These are phyloP conservation scores for Dryas integrifolia DNA, from an alignment of 331 rosid genomes.

Conservation along the genomic window DNA sequence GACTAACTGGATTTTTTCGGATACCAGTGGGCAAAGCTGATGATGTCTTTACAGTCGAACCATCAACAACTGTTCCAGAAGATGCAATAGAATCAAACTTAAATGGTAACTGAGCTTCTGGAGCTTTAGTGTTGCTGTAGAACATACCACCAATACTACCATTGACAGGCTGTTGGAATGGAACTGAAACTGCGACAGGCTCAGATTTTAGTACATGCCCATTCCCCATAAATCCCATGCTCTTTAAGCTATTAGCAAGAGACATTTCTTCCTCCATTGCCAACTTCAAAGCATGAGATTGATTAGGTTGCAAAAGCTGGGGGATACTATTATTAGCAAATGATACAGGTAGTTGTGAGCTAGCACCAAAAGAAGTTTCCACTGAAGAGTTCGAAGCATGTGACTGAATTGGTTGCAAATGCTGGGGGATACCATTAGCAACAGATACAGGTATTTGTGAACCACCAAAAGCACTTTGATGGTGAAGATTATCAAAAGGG, in stretches of 20 bases:
- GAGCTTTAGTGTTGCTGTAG: constrained; percentile 45
- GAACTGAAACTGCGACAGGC: constrained; percentile 36
- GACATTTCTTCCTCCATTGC: constrained; percentile 50
- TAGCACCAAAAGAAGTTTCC: constrained; percentile 28
- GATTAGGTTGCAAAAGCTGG: constrained; percentile 50
- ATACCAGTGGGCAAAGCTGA: constrained; percentile 42
- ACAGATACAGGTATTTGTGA: constrained; percentile 38
- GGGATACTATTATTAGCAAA: constrained; percentile 38
- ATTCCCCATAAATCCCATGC: constrained; percentile 64
- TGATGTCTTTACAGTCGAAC: constrained; percentile 33
- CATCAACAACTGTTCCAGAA: constrained; percentile 38
- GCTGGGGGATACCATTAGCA: constrained; percentile 43
- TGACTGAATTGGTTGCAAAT: constrained; percentile 49
- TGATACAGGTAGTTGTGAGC: constrained; percentile 40
- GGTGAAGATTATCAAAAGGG: constrained; percentile 33
- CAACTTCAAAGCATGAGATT: constrained; percentile 52
- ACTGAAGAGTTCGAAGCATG: constrained; percentile 50
- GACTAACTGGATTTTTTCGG: constrained; percentile 61
- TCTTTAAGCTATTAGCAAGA: constrained; percentile 54
- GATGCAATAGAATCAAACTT: constrained; percentile 43
- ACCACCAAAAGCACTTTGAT: constrained; percentile 43
- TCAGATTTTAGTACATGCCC: constrained; percentile 57
- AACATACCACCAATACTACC: constrained; percentile 29
- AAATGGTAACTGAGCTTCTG: constrained; percentile 41
- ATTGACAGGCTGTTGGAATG: constrained; percentile 50